Conservation (phyloP, 1,284 basidiomycete species). For the Porogramme epimiltina region DNA sequence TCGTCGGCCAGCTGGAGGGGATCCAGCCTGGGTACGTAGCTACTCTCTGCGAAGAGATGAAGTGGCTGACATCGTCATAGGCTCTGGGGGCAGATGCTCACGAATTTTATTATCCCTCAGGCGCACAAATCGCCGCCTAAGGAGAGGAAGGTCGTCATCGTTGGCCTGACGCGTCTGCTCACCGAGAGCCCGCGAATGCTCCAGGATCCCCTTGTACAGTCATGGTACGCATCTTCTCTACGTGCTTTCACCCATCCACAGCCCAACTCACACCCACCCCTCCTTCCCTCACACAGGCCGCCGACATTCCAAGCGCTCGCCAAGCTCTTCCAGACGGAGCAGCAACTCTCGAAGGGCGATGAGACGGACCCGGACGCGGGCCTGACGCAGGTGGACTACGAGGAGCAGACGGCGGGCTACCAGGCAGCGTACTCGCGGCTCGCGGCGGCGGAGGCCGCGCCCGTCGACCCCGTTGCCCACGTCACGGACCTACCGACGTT, state of each 20-base stretch:
- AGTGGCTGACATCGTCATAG: slow-evolving; percentile 39
- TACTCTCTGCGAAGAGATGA: not conserved
- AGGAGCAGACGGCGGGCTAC: slow-evolving; percentile 89
- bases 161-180: slow-evolving; percentile 84
- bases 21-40: slow-evolving; percentile 82
- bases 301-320: slow-evolving; percentile 70
- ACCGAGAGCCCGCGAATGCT: slow-evolving; percentile 75
- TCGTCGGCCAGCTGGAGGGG: slow-evolving; percentile 77
- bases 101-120: slow-evolving; percentile 82
- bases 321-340: slow-evolving; percentile 78
- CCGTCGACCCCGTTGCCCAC: slow-evolving; percentile 62
- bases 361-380: slow-evolving; percentile 63
- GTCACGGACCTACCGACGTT: slow-evolving; percentile 58
- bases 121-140: slow-evolving; percentile 78
- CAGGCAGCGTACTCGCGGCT: slow-evolving; percentile 92
- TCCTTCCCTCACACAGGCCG: slow-evolving; percentile 49
- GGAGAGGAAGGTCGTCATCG: slow-evolving; percentile 82
- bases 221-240: slow-evolving; percentile 54
- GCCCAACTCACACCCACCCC: not conserved
- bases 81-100: slow-evolving; percentile 84
- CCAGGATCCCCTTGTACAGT: slow-evolving; percentile 57
- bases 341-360: slow-evolving; percentile 52
- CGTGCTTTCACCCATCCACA: not conserved
- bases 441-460: slow-evolving; percentile 70
- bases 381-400: slow-evolving; percentile 82